A percentile compares a stretch with the other conserved stretches of the same genome.
Conservation (phyloP, 148 eudicot genomes). For the Linanthus parryae region DNA sequence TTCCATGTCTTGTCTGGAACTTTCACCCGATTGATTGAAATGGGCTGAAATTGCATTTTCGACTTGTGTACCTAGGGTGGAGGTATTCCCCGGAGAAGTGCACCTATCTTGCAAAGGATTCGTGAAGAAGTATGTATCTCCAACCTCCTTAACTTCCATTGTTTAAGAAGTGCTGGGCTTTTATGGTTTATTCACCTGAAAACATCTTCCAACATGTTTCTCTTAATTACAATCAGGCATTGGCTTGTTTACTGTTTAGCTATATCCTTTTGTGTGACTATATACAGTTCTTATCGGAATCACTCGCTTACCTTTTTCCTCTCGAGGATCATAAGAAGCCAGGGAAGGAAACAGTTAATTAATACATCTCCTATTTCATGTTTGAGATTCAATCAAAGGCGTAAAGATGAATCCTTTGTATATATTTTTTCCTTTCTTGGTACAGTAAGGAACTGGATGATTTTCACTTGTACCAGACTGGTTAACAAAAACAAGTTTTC, state of each 20-base stretch:
- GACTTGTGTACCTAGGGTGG: slow-evolving; percentile 51
- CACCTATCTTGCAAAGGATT: slow-evolving; percentile 71
- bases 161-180: background rate
- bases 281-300: slow-evolving; percentile 5
- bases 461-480: too few species aligned
- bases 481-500: too few species aligned
- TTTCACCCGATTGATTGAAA: background rate
- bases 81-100: slow-evolving; percentile 90
- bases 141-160: slow-evolving; percentile 4
- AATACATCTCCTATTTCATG: too few species aligned
- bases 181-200: background rate
- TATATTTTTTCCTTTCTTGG: too few species aligned
- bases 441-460: too few species aligned
- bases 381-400: too few species aligned
- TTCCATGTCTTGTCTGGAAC: too few species aligned
- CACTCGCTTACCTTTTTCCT: too few species aligned
- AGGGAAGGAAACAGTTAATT: too few species aligned
- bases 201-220: background rate
- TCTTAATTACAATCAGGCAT: background rate
- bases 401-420: too few species aligned
- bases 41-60: background rate
- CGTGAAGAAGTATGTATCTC: slow-evolving; percentile 81
- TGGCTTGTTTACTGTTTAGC: background rate
- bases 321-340: too few species aligned
- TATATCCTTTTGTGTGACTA: background rate